Percentiles rank a stretch among this genome's conserved stretches.
These are phyloP conservation scores for Pelargonium citronellum DNA, from an alignment of 441 rosid species.

Conservation along the genomic window DNA sequence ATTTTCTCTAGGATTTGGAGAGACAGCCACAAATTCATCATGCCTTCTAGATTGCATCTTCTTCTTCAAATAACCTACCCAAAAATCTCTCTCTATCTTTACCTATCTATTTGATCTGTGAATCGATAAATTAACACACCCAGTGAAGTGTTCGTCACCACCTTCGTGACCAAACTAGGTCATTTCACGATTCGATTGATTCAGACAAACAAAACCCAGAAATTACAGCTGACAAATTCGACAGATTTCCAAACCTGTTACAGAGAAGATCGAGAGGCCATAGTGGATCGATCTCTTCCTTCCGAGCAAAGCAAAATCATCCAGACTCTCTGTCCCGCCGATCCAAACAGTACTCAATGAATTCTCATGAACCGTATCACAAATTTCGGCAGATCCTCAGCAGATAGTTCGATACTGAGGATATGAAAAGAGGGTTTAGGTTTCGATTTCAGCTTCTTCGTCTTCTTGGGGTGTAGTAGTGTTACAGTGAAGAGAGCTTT, in stretches of 20 bases:
- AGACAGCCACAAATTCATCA: conserved; percentile 25
- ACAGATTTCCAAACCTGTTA: background rate
- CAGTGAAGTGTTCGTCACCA: background rate
- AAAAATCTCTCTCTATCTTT: background rate
- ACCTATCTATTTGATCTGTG: background rate
- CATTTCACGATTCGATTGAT: background rate
- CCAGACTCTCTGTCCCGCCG: background rate
- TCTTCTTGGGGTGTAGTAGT: too few relatives aligned
- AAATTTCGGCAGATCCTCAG: too few relatives aligned
- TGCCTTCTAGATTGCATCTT: conserved; percentile 49
- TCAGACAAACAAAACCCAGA: conserved; percentile 2
- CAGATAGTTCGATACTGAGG: too few relatives aligned
- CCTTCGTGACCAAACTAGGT: background rate
- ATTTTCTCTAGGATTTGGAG: conserved; percentile 23
- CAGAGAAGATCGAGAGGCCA: background rate
- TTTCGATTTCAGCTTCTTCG: too few relatives aligned
- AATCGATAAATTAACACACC: background rate
- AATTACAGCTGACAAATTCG: background rate
- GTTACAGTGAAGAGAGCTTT: too few relatives aligned
- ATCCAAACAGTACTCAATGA: too few relatives aligned
- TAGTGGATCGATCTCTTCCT: background rate
- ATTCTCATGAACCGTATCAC: too few relatives aligned
- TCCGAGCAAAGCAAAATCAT: conserved; percentile 1
- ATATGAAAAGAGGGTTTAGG: too few relatives aligned
- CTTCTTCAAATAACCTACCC: background rate